A percentile compares a stretch with the other conserved stretches of the same genome.
phyloP scores from a whole-genome alignment of 352 stramenopile genomes.

The Pythium volutum region DNA sequence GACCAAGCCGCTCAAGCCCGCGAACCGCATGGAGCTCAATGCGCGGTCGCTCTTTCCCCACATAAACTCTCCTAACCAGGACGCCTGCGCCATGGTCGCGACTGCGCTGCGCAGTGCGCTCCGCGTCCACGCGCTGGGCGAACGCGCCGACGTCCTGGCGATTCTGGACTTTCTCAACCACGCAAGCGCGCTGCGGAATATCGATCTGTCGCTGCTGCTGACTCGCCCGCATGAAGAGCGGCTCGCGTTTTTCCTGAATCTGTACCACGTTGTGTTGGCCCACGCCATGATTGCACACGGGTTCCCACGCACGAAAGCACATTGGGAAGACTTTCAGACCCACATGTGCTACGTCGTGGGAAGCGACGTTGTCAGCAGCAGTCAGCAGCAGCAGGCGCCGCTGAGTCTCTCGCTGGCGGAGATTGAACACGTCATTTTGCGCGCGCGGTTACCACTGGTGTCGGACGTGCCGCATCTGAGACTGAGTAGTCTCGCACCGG shows the following conservation, averaged over 20 bases:
- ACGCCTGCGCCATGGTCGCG: constrained; percentile 29
- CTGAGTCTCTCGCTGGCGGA: constrained; percentile 63
- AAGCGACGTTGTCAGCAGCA: constrained; percentile 20
- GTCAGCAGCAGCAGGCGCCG: no score
- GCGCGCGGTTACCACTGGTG: constrained; percentile 45
- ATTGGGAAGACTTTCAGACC: constrained; percentile 58
- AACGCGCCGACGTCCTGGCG: constrained; percentile 42
- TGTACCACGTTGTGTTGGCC: constrained; percentile 72
- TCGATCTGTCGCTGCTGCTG: constrained; percentile 52
- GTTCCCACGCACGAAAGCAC: constrained; percentile 48
- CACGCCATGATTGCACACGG: constrained; percentile 75
- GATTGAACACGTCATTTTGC: constrained; percentile 73
- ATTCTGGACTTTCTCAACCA: constrained; percentile 68
- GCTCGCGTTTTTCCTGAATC: constrained; percentile 74
- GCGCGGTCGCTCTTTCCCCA: constrained; percentile 53
- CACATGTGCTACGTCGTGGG: constrained; percentile 65
- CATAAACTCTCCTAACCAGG: constrained; percentile 10
- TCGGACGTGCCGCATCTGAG: constrained; percentile 40
- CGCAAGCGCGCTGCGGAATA: constrained; percentile 47
- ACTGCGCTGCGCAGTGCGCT: constrained; percentile 28
- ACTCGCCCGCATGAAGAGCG: constrained; percentile 56
- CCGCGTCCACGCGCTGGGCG: constrained; percentile 28
- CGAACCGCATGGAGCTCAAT: constrained; percentile 58
- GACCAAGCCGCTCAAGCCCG: constrained; percentile 40
- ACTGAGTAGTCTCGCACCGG: constrained; percentile 12